phyloP scores from a whole-genome alignment of 2,329 filamentous ascomycete species.

The Teratosphaeria destructans region DNA sequence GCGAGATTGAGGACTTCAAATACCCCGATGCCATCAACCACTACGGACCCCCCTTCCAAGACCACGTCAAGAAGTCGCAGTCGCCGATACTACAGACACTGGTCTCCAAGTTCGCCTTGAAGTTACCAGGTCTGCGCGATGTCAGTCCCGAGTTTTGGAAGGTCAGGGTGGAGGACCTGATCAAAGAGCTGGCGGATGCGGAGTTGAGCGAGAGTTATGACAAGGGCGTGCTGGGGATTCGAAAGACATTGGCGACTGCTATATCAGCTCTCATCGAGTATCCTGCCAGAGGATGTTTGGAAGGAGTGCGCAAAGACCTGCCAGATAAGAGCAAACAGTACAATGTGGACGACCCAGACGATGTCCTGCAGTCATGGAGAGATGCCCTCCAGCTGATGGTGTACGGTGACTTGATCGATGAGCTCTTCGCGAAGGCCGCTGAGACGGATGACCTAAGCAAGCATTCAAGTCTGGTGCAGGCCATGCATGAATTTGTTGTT shows the following conservation, averaged over 20 bases:
- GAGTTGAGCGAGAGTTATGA: conserved; percentile 74
- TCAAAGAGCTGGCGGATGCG: conserved; percentile 53
- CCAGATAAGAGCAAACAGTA: conserved; percentile 35
- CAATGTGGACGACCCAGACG: conserved; percentile 47
- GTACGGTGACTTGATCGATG: conserved; percentile 57
- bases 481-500: conserved; percentile 56
- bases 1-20: conserved; percentile 65
- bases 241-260: conserved; percentile 65
- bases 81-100: conserved; percentile 60
- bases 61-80: conserved; percentile 38
- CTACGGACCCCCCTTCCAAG: conserved; percentile 61
- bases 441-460: conserved; percentile 53
- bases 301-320: conserved; percentile 42
- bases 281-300: conserved; percentile 54
- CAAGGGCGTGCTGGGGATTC: conserved; percentile 61
- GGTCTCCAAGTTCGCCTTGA: conserved; percentile 46
- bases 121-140: conserved; percentile 55
- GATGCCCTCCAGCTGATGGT: conserved; percentile 56
- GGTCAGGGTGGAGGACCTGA: conserved; percentile 48
- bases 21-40: conserved; percentile 50
- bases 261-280: conserved; percentile 60
- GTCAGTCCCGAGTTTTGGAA: conserved; percentile 57
- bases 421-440: conserved; percentile 51
- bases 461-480: conserved; percentile 52
- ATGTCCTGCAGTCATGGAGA: conserved; percentile 55